These are phyloP conservation scores for Ophiostoma perfectum DNA, from an alignment of 2,329 filamentous ascomycete species.

Conservation along the genomic window DNA sequence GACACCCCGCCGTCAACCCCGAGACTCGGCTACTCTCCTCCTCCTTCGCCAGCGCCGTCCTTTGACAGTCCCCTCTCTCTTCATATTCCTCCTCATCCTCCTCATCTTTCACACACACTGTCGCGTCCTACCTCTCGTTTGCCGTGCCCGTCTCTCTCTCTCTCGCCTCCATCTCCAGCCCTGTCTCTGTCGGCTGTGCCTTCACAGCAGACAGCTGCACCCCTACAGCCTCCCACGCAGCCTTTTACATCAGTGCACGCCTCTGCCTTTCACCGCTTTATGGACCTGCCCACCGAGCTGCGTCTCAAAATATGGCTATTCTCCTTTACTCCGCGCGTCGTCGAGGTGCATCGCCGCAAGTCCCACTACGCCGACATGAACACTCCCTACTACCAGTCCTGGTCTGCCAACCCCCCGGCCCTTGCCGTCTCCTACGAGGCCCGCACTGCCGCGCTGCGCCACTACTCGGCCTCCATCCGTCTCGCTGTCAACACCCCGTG, in stretches of 20 bases:
- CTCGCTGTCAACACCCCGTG: constrained; percentile 26
- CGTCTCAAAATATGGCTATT: constrained; percentile 36
- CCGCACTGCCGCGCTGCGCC: constrained; percentile 31
- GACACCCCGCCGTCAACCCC: constrained; percentile 7
- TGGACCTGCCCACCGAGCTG: constrained; percentile 34
- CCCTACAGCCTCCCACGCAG: background rate
- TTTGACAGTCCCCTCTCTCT: background rate
- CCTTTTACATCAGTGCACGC: background rate
- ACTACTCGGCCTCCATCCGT: constrained; percentile 33
- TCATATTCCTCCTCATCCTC: background rate
- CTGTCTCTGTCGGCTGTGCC: background rate
- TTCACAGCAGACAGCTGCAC: too few relatives aligned
- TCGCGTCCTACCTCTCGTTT: background rate
- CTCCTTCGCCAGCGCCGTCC: background rate
- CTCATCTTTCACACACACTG: background rate
- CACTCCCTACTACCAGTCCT: constrained; percentile 32
- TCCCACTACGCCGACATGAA: constrained; percentile 31
- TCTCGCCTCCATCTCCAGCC: background rate
- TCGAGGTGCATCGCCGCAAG: constrained; percentile 34
- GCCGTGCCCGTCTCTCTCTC: background rate
- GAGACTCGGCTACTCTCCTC: background rate
- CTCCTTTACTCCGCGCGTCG: constrained; percentile 33
- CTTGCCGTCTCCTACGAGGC: constrained; percentile 34
- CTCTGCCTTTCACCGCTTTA: constrained; percentile 31
- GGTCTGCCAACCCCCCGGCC: constrained; percentile 33